Conservation (phyloP, 495 filamentous ascomycete genomes). For the Penicillium subrubescens region DNA sequence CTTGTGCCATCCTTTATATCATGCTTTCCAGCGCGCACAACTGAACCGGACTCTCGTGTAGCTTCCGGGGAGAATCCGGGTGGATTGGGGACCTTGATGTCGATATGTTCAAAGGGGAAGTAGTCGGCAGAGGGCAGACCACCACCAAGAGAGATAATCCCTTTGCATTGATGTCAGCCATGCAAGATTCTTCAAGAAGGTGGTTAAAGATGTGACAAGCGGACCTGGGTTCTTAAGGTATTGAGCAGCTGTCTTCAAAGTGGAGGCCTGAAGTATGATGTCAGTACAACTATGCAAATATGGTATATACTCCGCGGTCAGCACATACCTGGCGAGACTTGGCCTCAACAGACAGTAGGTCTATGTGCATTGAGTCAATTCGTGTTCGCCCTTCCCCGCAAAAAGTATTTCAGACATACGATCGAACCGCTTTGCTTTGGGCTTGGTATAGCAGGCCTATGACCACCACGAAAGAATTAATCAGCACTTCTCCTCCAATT, state of each 20-base stretch:
- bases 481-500: conserved; percentile 1
- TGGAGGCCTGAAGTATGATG: conserved; percentile 48
- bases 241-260: conserved; percentile 76
- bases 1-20: conserved; percentile 69
- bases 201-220: not conserved
- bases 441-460: conserved; percentile 62
- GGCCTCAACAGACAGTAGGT: conserved; percentile 42
- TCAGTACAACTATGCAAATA: not conserved
- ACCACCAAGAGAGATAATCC: conserved; percentile 85
- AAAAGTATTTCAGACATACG: conserved; percentile 54
- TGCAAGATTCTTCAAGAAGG: too few relatives aligned
- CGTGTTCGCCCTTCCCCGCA: not conserved
- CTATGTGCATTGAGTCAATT: conserved; percentile 15
- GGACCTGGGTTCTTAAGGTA: conserved; percentile 71
- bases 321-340: conserved; percentile 43
- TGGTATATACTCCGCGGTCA: conserved; percentile 9
- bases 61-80: conserved; percentile 71
- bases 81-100: conserved; percentile 65
- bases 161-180: conserved; percentile 20
- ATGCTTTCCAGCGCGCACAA: conserved; percentile 75
- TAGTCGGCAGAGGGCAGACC: conserved; percentile 86
- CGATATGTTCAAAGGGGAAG: conserved; percentile 78
- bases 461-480: not conserved
- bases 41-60: conserved; percentile 53
- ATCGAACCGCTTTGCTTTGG: conserved; percentile 82